These are phyloP conservation scores for Staphylotrichum tortipilum DNA, from an alignment of 495 filamentous ascomycete species.

Conservation along the genomic window DNA sequence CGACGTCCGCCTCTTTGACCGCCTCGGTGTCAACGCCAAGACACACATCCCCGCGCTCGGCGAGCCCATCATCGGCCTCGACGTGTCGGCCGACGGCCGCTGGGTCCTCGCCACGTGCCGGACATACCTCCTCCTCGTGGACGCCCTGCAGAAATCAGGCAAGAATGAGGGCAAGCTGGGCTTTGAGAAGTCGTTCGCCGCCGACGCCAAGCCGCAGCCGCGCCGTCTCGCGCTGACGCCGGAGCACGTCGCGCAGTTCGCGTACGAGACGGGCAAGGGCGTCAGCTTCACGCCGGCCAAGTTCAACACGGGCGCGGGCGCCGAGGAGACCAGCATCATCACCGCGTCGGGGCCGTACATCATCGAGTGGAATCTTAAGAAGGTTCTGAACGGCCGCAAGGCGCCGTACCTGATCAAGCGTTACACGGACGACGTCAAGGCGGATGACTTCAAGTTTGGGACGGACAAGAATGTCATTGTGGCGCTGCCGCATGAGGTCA, in stretches of 20 bases:
- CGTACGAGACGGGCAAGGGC: constrained; percentile 81
- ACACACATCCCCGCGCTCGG: constrained; percentile 93
- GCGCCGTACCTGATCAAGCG: constrained; percentile 94
- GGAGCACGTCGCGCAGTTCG: constrained; percentile 89
- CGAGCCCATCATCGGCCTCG: constrained; percentile 88
- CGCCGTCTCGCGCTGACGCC: constrained; percentile 82
- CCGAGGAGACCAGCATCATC: constrained; percentile 80
- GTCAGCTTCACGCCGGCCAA: constrained; percentile 82
- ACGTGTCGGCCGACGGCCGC: constrained; percentile 87
- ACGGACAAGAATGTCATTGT: constrained; percentile 97
- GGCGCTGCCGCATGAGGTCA: constrained; percentile 90
- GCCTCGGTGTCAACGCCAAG: constrained; percentile 93
- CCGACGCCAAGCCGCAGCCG: constrained; percentile 87
- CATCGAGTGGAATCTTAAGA: constrained; percentile 91
- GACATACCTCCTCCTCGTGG: constrained; percentile 90
- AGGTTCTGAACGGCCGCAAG: constrained; percentile 65
- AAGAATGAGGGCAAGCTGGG: constrained; percentile 97
- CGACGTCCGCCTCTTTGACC: constrained; percentile 93
- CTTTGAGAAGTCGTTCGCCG: constrained; percentile 87
- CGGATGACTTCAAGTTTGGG: constrained; percentile 98
- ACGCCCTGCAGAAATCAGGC: constrained; percentile 80
- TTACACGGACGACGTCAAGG: constrained; percentile 89
- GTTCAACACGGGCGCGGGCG: constrained; percentile 84
- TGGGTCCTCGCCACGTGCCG: constrained; percentile 93
- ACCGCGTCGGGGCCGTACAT: constrained; percentile 97